Conservation (phyloP, 164 flowering plant species). For the Stephania yunnanensis region DNA sequence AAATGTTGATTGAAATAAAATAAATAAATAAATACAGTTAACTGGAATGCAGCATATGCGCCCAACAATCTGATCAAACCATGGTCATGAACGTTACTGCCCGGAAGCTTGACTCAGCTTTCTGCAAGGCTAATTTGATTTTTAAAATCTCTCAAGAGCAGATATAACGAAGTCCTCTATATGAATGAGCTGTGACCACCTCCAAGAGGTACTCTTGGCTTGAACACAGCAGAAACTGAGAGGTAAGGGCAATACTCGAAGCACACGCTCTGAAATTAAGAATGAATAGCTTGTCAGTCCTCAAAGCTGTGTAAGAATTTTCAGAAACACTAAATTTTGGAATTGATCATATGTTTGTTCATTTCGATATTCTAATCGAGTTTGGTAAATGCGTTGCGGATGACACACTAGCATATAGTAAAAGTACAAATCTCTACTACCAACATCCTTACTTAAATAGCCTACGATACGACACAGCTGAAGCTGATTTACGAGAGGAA, state of each 20-base stretch:
- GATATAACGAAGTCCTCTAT: constrained; percentile 15
- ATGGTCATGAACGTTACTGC: neutral
- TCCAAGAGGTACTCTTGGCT: constrained; percentile 80
- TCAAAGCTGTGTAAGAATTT: neutral
- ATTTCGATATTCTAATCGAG: too few relatives aligned
- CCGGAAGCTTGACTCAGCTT: neutral
- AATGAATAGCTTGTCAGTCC: constrained; percentile 12
- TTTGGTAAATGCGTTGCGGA: too few relatives aligned
- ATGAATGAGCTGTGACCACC: constrained; percentile 73
- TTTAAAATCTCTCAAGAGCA: neutral
- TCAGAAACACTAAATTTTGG: neutral
- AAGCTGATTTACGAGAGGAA: too few relatives aligned
- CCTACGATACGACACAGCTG: too few relatives aligned
- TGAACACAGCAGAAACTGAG: constrained; percentile 45
- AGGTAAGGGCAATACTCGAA: constrained; percentile 64
- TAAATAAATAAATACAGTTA: too few relatives aligned
- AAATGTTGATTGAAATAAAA: too few relatives aligned
- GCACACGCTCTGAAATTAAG: constrained; percentile 51
- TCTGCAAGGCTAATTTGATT: neutral
- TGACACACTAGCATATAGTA: too few relatives aligned
- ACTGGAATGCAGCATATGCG: neutral
- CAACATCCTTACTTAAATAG: too few relatives aligned
- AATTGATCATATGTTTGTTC: too few relatives aligned
- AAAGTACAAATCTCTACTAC: too few relatives aligned
- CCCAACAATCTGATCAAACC: neutral